A percentile compares a stretch with the other conserved stretches of the same genome.
phyloP scores from a whole-genome alignment of 805 yeast species.

The Cyberlindnera americana region DNA sequence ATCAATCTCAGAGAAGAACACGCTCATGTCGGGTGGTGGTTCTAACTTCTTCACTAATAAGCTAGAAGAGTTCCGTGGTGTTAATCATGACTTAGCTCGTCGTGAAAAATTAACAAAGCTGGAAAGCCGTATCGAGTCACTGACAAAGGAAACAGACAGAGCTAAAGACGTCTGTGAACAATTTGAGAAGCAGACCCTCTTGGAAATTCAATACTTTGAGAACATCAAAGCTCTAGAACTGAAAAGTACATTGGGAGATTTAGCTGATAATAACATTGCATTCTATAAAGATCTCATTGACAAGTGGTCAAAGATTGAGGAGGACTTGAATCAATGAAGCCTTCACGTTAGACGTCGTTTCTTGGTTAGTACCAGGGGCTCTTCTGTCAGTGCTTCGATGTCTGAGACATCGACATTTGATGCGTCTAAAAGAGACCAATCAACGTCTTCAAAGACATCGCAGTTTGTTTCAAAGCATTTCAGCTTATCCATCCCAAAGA shows the following conservation, averaged over 20 bases:
- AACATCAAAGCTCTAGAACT: constrained; percentile 74
- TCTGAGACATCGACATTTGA: constrained; percentile 23
- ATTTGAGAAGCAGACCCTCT: constrained; percentile 53
- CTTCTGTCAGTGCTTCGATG: constrained; percentile 10
- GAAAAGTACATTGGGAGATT: constrained; percentile 61
- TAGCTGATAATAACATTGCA: constrained; percentile 72
- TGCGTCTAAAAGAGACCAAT: constrained; percentile 15
- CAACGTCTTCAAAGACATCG: constrained; percentile 20
- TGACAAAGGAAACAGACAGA: constrained; percentile 46
- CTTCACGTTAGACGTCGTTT: constrained; percentile 9
- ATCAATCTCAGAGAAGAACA: constrained; percentile 62
- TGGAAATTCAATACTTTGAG: constrained; percentile 68
- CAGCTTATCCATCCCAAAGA: constrained; percentile 32
- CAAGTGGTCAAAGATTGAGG: constrained; percentile 64
- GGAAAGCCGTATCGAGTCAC: constrained; percentile 44
- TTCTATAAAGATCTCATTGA: constrained; percentile 67
- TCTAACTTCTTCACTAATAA: constrained; percentile 52
- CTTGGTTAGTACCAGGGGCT: constrained; percentile 10
- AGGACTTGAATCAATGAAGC: constrained; percentile 25
- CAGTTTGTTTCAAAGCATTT: constrained; percentile 12
- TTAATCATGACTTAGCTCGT: constrained; percentile 53
- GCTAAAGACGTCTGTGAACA: constrained; percentile 49
- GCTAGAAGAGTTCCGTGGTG: constrained; percentile 60
- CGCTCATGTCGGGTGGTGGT: constrained; percentile 49
- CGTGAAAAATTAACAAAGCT: constrained; percentile 49